Evolutionary conservation across 2,329 filamentous ascomycete species (phyloP), one percentile per base, ranked within the genome.

Genomic region (Helicocarpus griseus): DNA sequence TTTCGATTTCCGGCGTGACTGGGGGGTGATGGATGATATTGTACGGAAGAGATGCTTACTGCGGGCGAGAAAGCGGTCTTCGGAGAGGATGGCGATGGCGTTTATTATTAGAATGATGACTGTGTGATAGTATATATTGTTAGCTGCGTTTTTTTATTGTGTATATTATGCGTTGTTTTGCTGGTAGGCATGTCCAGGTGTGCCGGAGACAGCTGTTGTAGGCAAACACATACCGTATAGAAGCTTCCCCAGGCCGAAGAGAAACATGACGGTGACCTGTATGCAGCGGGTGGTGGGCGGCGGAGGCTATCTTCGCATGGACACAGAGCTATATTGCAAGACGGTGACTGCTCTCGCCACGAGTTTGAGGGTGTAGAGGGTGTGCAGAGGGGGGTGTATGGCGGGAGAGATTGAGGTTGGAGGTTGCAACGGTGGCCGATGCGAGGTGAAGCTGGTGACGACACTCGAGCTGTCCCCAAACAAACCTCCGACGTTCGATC

Each of bases 61-160:
- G 70, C 88, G 82, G 52, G 85, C 86, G 59, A 95, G 86, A 70
- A 95, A 95, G 56, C 89, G 86, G 73, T 95, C 89, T 80, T 95
- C 90, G 61, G 89, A 95, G 58, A 97, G 85, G 65, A 96, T 83
- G 57, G 90, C 89, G 66, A 97, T 85, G 59, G 89, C 88, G 72
- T 98, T 98, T 72, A 93, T 83, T 66, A 97, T 80, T 64, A 97
- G 87, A 67, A 95, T 77, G 60, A 82, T 79, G 59, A 91, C 87
- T 89, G 55, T 28, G 55, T 13, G 17, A 5, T 49, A 51, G 50
- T 54, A n/a, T 29, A 7, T 54, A 39, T 22, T 11, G 36, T 52
- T 36, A 54, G 35, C 6, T 13, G n/a, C n/a, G n/a, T n/a, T n/a
- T n/a, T n/a, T 36, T 7, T 19, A n/a, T 11, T 9, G 11, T 29